phyloP scores from a whole-genome alignment of 2,329 filamentous ascomycete genomes.

The Penicillium sp. region DNA sequence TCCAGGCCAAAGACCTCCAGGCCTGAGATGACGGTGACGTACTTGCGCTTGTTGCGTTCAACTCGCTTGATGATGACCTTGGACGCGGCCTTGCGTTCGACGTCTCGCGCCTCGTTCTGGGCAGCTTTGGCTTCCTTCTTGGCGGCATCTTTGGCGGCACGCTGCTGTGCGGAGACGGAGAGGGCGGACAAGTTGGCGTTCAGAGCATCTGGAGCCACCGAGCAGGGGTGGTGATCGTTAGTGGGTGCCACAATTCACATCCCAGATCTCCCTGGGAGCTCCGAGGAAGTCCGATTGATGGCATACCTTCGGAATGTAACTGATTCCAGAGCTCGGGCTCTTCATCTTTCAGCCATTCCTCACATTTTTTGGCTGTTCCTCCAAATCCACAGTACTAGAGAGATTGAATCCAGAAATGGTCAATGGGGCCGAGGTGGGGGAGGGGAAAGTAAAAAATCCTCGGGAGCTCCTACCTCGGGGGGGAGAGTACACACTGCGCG shows the following conservation, averaged over 20 bases:
- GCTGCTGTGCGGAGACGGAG: conserved; percentile 87
- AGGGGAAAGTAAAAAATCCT: background rate
- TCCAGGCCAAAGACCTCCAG: conserved; percentile 89
- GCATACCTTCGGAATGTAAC: conserved; percentile 79
- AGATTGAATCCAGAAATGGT: background rate
- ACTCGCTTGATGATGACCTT: conserved; percentile 93
- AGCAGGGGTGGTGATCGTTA: background rate
- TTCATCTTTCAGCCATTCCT: conserved; percentile 84
- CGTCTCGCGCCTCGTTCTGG: conserved; percentile 77
- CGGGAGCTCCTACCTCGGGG: conserved; percentile 59
- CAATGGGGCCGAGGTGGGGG: background rate
- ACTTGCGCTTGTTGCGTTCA: conserved; percentile 97
- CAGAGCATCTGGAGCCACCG: conserved; percentile 63
- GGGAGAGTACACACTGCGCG: conserved; percentile 62
- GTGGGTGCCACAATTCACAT: background rate
- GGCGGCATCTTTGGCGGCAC: conserved; percentile 90
- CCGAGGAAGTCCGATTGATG: background rate
- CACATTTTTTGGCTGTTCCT: conserved; percentile 92
- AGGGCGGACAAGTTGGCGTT: conserved; percentile 82
- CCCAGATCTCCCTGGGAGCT: background rate
- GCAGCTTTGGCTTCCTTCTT: conserved; percentile 97
- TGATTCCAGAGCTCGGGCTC: conserved; percentile 71
- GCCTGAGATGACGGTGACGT: conserved; percentile 86
- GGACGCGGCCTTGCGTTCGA: conserved; percentile 76
- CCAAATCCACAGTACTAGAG: conserved; percentile 97